Evolutionary conservation across 306 rosid genomes (phyloP).

Genomic region (Rosa multiflora): DNA sequence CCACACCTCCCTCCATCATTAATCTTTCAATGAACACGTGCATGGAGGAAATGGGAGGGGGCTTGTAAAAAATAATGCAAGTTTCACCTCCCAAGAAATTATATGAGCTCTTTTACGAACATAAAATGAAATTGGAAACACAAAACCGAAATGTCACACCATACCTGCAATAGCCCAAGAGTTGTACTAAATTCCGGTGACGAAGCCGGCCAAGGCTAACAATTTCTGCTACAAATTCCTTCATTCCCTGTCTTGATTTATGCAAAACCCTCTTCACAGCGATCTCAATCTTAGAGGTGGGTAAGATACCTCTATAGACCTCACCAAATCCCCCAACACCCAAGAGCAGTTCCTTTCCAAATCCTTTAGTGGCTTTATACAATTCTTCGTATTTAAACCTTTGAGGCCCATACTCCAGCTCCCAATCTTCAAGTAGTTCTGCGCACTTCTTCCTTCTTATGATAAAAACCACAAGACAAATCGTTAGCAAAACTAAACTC

Average conservation of each 20-base stretch:
- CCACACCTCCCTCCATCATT: too few species aligned
- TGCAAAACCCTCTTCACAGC: slow-evolving; percentile 72
- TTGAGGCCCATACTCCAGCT: slow-evolving; percentile 58
- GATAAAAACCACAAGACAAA: neutral
- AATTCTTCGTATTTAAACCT: slow-evolving; percentile 58
- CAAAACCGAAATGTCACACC: neutral
- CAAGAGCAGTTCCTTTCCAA: slow-evolving; percentile 45
- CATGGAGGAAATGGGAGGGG: too few species aligned
- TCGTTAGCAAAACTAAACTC: neutral
- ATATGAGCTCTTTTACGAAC: too few species aligned
- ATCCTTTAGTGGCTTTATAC: slow-evolving; percentile 59
- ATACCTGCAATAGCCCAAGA: slow-evolving; percentile 43
- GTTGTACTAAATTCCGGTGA: slow-evolving; percentile 61
- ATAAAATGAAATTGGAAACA: too few species aligned
- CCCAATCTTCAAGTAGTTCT: slow-evolving; percentile 73
- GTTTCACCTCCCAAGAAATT: too few species aligned
- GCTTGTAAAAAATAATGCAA: too few species aligned
- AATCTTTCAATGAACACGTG: too few species aligned
- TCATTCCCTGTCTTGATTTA: slow-evolving; percentile 74
- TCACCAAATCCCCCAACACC: slow-evolving; percentile 78
- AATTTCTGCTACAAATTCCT: slow-evolving; percentile 68
- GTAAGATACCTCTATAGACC: slow-evolving; percentile 63
- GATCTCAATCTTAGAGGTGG: slow-evolving; percentile 45
- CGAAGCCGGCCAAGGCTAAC: slow-evolving; percentile 66
- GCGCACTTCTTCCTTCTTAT: slow-evolving; percentile 32